Conservation (phyloP, 176 grass and related monocot species). For the Zoysia pacifica region DNA sequence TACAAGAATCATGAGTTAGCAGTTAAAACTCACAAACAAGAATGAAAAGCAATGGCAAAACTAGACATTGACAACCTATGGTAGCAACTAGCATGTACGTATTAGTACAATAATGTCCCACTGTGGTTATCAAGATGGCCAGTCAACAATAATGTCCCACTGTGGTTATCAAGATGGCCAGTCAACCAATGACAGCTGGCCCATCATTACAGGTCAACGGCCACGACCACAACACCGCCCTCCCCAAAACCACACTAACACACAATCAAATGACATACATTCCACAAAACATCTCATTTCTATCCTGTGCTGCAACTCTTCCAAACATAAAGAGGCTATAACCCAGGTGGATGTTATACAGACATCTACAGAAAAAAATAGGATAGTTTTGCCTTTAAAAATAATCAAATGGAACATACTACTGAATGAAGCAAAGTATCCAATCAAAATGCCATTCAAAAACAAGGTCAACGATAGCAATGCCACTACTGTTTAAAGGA, state of each 20-base stretch:
- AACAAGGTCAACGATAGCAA: constrained; percentile 26
- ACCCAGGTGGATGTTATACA: constrained; percentile 7
- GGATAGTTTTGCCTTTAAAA: not conserved
- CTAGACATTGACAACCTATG: not conserved
- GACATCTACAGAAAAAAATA: constrained; percentile 6
- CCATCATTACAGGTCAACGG: not conserved
- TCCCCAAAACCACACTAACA: not conserved
- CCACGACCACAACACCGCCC: too few relatives aligned
- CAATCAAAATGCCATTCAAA: constrained; percentile 15
- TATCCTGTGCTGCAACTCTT: not conserved
- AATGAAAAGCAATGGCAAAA: constrained; percentile 28
- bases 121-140: not conserved
- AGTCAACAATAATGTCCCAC: too few relatives aligned
- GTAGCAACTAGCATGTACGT: not conserved
- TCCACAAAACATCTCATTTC: not conserved
- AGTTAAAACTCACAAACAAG: constrained; percentile 34
- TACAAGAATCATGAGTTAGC: constrained; percentile 49
- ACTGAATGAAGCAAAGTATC: constrained; percentile 5
- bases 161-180: too few relatives aligned
- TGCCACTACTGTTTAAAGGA: not conserved
- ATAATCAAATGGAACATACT: not conserved
- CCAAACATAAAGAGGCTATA: not conserved
- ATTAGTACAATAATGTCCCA: constrained; percentile 10
- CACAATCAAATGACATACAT: not conserved
- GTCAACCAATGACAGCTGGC: not conserved